Conservation (phyloP, 2,329 filamentous ascomycete species). For the Samsoniella hepiali region DNA sequence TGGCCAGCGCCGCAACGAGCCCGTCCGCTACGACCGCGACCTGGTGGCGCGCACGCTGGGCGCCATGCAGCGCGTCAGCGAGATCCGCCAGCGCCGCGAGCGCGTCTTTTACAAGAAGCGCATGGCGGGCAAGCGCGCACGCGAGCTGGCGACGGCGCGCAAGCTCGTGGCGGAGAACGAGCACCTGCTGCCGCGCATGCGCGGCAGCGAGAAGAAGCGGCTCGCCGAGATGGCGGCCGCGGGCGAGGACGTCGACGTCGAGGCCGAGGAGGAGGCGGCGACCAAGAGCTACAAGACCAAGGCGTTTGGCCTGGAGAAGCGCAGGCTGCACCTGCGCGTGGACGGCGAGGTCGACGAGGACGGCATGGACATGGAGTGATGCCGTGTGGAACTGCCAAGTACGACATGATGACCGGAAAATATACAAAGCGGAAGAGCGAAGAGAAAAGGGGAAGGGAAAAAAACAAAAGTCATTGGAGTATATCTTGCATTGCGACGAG, state of each 20-base stretch:
- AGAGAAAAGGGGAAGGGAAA: background rate
- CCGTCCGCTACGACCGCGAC: conserved; percentile 93
- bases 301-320: conserved; percentile 43
- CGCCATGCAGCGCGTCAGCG: conserved; percentile 85
- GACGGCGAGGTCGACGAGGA: conserved; percentile 36
- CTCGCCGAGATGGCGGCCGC: conserved; percentile 54
- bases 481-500: background rate
- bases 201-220: conserved; percentile 58
- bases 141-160: conserved; percentile 73
- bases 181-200: conserved; percentile 78
- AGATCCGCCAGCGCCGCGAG: conserved; percentile 81
- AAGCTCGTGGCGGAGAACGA: conserved; percentile 89
- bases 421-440: background rate
- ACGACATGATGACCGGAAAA: background rate
- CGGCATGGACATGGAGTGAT: conserved; percentile 21
- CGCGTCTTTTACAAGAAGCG: conserved; percentile 90
- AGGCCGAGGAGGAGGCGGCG: conserved; percentile 32
- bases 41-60: conserved; percentile 82
- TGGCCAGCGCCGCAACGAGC: conserved; percentile 87
- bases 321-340: conserved; percentile 35
- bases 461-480: background rate
- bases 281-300: conserved; percentile 31
- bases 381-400: background rate
- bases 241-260: conserved; percentile 48
- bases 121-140: conserved; percentile 85